These are phyloP conservation scores for Heliosperma pusillum DNA, from an alignment of 148 eudicot genomes.

Conservation along the genomic window DNA sequence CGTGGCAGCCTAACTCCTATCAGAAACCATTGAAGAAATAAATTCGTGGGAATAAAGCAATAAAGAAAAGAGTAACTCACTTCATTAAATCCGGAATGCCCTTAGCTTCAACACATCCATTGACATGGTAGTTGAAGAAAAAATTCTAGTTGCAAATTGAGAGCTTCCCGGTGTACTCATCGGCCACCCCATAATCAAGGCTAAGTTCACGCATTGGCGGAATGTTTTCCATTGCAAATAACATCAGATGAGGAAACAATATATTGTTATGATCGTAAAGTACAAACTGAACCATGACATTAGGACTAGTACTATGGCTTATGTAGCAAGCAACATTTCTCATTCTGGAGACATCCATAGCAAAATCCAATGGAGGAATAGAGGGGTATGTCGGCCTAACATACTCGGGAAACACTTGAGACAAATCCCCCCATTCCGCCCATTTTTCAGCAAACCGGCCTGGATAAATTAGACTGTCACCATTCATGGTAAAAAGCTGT, in stretches of 20 bases:
- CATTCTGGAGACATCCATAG: slow-evolving; percentile 79
- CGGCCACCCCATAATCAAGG: too few species aligned
- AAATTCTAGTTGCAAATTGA: too few species aligned
- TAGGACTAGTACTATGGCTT: slow-evolving; percentile 74
- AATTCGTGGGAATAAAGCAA: background rate
- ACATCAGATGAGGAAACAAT: slow-evolving; percentile 74
- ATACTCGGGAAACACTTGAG: slow-evolving; percentile 53
- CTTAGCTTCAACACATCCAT: slow-evolving; percentile 24
- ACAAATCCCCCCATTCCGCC: slow-evolving; percentile 86
- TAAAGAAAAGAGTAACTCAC: slow-evolving; percentile 27
- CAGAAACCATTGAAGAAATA: too few species aligned
- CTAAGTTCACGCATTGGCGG: too few species aligned
- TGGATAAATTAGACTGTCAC: too few species aligned
- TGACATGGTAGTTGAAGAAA: slow-evolving; percentile 18
- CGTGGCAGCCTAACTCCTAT: too few species aligned
- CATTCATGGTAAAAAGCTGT: too few species aligned
- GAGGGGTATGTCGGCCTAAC: slow-evolving; percentile 47
- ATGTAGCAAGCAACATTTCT: slow-evolving; percentile 85
- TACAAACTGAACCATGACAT: slow-evolving; percentile 77
- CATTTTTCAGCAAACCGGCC: too few species aligned
- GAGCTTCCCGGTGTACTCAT: too few species aligned
- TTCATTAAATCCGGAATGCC: slow-evolving; percentile 20
- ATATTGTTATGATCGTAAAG: slow-evolving; percentile 70
- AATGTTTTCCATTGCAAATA: slow-evolving; percentile 88
- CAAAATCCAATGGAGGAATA: too few species aligned